Evolutionary conservation across 2,329 filamentous ascomycete genomes (phyloP), one percentile per base, ranked within the genome.

Genomic region (Alternaria infectoria): DNA sequence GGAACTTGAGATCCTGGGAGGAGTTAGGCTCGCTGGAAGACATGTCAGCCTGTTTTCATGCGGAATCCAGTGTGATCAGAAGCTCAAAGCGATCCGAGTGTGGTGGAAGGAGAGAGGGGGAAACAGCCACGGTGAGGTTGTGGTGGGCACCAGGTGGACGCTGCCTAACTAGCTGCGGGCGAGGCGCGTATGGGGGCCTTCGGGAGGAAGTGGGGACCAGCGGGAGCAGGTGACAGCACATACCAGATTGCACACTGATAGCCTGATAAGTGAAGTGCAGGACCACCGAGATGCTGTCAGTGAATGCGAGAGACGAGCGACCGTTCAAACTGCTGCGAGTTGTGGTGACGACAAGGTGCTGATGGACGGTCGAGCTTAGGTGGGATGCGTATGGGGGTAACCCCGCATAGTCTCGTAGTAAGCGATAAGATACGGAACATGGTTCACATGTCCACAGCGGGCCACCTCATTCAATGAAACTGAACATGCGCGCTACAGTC

Each of bases 1-100:
- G 76, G 58, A 74, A 79, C 63, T 70, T 68, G 50, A 79, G 69
- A 54, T 76, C 69, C 61, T 74, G 74, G 52, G 71, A 64, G 40
- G 70, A 66, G 49, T 69, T 67, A 64, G 69, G 50, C 61, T 69
- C 70, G 70, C 66, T 72, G 52, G 69, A 49, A 61, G 69, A 51
- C 77, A 79, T 79, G 69, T 78, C 64, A 79, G 76, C 64, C 61
- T 15, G 45, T 50, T 58, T 49, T 55, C 69, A 71, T 67, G 28
- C 36, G 52, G 59, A 54, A 47, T 40, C 61, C 28, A 52, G 61
- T 52, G 52, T 54, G 57, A 43, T 44, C 21, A 46, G 51, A 45
- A 26, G 44, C 28, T 55, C 44, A 49, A 21, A 56, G 49, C 28
- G 30, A 15, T 19, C 32, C 17, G n/a, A 44, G 62, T 61, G 59